A percentile compares a stretch with the other conserved stretches of the same genome.
phyloP scores from a whole-genome alignment of 1,284 basidiomycete species.

The Peniophora sp. region DNA sequence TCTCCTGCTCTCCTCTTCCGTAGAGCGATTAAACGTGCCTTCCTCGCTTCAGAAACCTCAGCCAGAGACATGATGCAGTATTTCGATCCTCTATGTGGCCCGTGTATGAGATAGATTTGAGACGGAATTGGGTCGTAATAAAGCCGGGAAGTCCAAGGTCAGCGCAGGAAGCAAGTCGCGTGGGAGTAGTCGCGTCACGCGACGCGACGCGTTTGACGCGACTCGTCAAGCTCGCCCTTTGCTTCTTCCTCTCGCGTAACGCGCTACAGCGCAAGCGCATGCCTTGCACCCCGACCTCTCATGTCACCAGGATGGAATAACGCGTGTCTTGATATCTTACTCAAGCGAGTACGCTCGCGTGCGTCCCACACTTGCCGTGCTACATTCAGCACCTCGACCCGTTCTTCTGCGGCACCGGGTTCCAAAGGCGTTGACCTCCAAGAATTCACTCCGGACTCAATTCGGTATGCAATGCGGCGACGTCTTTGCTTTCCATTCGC shows the following conservation, averaged over 20 bases:
- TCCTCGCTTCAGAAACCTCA: conserved; percentile 79
- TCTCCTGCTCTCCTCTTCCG: conserved; percentile 71
- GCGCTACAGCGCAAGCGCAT: too few species aligned
- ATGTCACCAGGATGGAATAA: too few species aligned
- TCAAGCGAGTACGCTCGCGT: too few species aligned
- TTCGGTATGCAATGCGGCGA: conserved; percentile 45
- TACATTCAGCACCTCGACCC: conserved; percentile 24
- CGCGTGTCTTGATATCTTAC: too few species aligned
- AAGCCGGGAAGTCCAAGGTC: background rate
- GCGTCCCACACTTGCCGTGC: too few species aligned
- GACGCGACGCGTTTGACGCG: background rate
- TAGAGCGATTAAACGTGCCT: conserved; percentile 77
- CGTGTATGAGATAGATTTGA: too few species aligned
- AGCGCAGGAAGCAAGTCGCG: background rate
- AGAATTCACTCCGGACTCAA: conserved; percentile 66
- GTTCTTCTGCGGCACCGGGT: conserved; percentile 15
- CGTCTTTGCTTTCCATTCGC: too few species aligned
- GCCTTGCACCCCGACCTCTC: too few species aligned
- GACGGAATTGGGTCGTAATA: too few species aligned
- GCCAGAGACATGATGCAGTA: conserved; percentile 67
- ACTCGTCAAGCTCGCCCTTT: background rate
- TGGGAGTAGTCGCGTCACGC: background rate
- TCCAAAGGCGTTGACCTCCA: conserved; percentile 45
- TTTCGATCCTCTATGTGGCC: too few species aligned
- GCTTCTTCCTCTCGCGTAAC: background rate